These are phyloP conservation scores for Monilinia fructigena DNA, from an alignment of 2,329 filamentous ascomycete species.

Conservation along the genomic window DNA sequence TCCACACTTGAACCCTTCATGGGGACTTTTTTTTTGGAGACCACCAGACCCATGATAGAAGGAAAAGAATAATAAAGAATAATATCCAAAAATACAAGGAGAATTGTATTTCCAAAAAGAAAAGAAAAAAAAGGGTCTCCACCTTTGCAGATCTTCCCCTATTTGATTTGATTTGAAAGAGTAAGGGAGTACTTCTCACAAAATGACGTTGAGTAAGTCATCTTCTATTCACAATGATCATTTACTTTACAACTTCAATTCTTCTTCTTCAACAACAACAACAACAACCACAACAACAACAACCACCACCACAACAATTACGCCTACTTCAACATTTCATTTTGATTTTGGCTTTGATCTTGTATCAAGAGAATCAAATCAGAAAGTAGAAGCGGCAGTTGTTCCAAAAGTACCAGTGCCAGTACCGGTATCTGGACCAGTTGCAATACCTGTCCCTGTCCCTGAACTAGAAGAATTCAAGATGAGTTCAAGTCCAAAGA, in stretches of 20 bases:
- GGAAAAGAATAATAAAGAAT: too few relatives aligned
- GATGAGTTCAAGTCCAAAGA: constrained; percentile 22
- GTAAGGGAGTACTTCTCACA: constrained; percentile 13
- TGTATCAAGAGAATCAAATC: background rate
- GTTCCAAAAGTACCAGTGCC: background rate
- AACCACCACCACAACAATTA: too few relatives aligned
- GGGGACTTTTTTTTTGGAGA: background rate
- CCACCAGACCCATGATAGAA: background rate
- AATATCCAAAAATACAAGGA: background rate
- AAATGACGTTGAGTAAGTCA: constrained; percentile 23
- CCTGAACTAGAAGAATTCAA: constrained; percentile 14
- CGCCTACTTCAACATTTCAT: background rate
- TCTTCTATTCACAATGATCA: background rate
- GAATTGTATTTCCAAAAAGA: constrained; percentile 1
- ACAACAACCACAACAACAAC: too few relatives aligned
- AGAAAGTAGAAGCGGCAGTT: background rate
- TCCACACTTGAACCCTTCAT: constrained; percentile 14
- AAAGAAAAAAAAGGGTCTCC: background rate
- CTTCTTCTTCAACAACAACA: too few relatives aligned
- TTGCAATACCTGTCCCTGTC: too few relatives aligned
- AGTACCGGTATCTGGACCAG: too few relatives aligned
- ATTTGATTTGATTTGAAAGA: constrained; percentile 14
- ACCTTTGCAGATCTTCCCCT: constrained; percentile 20
- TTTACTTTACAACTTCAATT: background rate
- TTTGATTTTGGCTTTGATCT: background rate